Conservation (phyloP, 176 grass and related monocot species). For the Aegilops bicornis region DNA sequence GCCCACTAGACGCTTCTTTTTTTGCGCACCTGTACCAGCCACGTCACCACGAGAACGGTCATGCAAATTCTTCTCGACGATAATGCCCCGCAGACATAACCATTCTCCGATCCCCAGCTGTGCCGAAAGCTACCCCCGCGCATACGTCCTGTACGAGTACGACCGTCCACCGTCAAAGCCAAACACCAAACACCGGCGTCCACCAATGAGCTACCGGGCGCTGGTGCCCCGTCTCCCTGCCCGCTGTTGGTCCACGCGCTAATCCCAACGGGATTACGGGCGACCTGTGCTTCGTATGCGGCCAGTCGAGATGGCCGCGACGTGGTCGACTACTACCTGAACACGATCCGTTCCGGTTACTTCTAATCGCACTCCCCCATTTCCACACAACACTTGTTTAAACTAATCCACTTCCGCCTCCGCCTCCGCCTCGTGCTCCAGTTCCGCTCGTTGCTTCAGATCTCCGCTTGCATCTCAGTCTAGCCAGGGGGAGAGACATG, state of each 20-base stretch:
- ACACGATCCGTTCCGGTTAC: slow-evolving; percentile 8
- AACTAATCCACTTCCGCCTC: slow-evolving; percentile 5
- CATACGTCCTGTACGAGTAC: background rate
- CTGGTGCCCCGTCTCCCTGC: background rate
- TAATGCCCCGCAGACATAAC: background rate
- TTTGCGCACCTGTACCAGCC: too few species aligned
- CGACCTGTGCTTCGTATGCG: background rate
- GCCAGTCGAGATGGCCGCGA: background rate
- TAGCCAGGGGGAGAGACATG: background rate
- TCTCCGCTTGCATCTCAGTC: slow-evolving; percentile 16
- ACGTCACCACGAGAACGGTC: too few species aligned
- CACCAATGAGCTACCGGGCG: background rate
- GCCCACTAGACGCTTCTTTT: too few species aligned
- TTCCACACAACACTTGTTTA: background rate
- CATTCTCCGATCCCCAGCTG: background rate
- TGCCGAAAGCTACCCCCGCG: slow-evolving; percentile 20
- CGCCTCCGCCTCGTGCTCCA: background rate
- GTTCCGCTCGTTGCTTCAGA: slow-evolving; percentile 12
- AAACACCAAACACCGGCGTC: background rate
- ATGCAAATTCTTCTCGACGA: too few species aligned
- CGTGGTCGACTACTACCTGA: slow-evolving; percentile 15
- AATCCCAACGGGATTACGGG: background rate
- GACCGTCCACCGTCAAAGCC: background rate
- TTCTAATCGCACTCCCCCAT: background rate
- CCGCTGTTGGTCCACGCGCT: background rate